Base-by-base conservation (phyloP, 371 early-diverging fungal genomes). In the Rhizopus arrhizus region DNA sequence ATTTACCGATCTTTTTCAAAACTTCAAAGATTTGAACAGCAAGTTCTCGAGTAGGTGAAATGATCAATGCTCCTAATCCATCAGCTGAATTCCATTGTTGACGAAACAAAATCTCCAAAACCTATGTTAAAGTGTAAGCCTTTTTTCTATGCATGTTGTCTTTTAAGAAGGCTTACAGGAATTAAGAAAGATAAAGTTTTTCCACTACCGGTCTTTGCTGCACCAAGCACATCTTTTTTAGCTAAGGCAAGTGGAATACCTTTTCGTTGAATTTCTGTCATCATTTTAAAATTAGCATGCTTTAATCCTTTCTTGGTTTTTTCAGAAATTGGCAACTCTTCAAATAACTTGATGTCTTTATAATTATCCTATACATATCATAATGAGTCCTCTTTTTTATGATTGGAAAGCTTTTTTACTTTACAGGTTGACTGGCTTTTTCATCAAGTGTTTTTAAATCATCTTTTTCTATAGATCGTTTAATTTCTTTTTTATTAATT, bases 181-280 rank as follows among this genome's bases (percentile, higher is more conserved):
- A 99, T 80, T n/a, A 99, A 68, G 74, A 98, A 99, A 3, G 96
- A 93, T 28, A 99, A 80, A 0, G 99, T 99, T 74, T 99, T 99
- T 42, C 99, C 99, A 36, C 95, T 94, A n/a, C 99, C 99, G 0
- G 99, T 99, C 63, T 97, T 95, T 22, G 99, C 99, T 2, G 99
- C 98, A 32, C 98, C 99, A 35, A 99, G 84, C 11, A 99, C 87
- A 77, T 98, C 98, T 61, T 88, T 83, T 41, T 91, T 91, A 9
- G 87, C 82, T 49, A 99, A 78, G 9, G 94, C 86, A 49, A 89
- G 69, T n/a, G 98, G 96, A 42, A 99, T 76, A 0, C 97, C 89
- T 62, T 89, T 91, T 35, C 87, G 83, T 74, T 99, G 99, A 68
- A 99, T 97, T 42, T 97, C 98, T 3, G 99, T 99, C 88, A 97